Base-by-base conservation (phyloP, 768 basidiomycete species). In the Russula sp. region DNA sequence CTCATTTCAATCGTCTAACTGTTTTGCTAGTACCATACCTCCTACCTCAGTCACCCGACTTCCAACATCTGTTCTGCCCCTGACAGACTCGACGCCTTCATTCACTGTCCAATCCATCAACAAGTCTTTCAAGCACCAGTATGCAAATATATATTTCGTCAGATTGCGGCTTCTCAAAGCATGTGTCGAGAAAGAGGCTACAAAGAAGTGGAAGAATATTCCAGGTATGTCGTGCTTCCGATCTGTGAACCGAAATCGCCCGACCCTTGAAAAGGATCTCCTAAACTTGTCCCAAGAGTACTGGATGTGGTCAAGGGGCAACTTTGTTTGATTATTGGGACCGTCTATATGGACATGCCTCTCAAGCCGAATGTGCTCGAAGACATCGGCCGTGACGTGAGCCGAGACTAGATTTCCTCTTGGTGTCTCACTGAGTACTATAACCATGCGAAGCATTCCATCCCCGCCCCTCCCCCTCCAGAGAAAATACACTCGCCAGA, bases 321-420 rank as follows among this genome's bases (percentile, higher is more conserved):
- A 68, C 76, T 96, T 58, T 97, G 93, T 73, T 98, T 88, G 73
- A 82, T 98, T 63, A 77, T 97, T 57, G 97, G 97, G 4, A 99
- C 97, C 0, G 86, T 98, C 7, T 99, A 98, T 73, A 88, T 98
- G 85, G 94, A 99, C 63, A 99, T 99, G 97, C 92, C 94, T 9
- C 78, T 98, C 55, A 99, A 99, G 70, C 96, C 96, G 0, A 98
- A 98, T 69, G 90, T 99, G n/a, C 80, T 99, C 64, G 89, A 93
- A 68, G 97, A 99, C 65, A 83, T 98, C 66, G 93, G 87, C 25
- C 81, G 90, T 72, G 94, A 99, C 68, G 97, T 98, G 69, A 67
- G 91, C 78, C 16, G 10, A 41, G 29, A 38, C 46, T n/a, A 16
- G 22, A 39, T 22, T 58, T 43, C 29, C 36, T 49, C 35, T 45